Evolutionary conservation across 805 yeast species (phyloP).

Genomic region (Barnettozyma populi): DNA sequence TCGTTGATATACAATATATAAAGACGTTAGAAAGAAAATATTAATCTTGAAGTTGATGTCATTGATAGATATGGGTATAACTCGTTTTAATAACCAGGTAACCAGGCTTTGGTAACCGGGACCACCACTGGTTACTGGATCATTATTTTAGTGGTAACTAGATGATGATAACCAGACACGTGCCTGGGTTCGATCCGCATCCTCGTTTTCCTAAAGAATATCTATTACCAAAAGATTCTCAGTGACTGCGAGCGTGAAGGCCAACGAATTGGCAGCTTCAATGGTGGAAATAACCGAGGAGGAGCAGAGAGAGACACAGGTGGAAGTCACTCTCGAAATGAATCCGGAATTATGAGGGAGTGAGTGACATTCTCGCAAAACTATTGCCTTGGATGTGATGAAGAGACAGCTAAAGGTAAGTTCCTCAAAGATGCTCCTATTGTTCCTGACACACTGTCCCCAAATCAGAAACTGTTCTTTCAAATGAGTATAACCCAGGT

Average conservation of each 20-base stretch:
- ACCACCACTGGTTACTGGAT: not conserved
- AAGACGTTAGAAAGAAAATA: not conserved
- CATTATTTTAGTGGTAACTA: not conserved
- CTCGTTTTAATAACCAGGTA: not conserved
- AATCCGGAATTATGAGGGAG: not conserved
- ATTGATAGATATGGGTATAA: not conserved
- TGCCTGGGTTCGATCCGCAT: not conserved
- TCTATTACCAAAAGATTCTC: not conserved
- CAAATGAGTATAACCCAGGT: too few relatives aligned
- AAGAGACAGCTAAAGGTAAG: not conserved
- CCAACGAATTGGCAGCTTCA: not conserved
- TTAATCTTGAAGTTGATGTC: not conserved
- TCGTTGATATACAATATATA: too few relatives aligned
- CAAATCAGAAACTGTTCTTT: too few relatives aligned
- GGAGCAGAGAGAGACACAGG: not conserved
- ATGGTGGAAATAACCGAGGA: not conserved
- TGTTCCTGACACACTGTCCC: too few relatives aligned
- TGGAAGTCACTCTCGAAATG: not conserved
- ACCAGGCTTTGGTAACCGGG: not conserved
- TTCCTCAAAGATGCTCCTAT: not conserved
- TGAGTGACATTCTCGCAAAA: not conserved
- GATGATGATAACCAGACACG: not conserved
- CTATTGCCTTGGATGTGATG: not conserved
- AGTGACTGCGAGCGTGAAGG: not conserved
- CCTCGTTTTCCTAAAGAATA: not conserved